Evolutionary conservation across 148 eudicot species (phyloP).

Genomic region (Dysphania ambrosioides): DNA sequence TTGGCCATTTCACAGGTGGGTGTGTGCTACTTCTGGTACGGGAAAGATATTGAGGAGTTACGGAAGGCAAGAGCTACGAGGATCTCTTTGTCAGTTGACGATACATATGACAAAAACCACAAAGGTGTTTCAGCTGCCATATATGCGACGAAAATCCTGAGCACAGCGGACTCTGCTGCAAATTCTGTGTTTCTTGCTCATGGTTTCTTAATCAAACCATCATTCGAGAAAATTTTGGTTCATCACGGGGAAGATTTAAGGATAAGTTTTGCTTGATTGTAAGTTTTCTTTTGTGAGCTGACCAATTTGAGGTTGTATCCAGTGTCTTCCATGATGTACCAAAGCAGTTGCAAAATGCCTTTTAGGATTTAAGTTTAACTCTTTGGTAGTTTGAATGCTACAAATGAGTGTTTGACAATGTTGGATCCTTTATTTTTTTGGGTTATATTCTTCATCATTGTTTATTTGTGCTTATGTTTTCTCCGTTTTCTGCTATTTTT

Average conservation of each 20-base stretch:
- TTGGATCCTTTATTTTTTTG: not conserved
- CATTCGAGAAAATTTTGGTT: slow-evolving; percentile 75
- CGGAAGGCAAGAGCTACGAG: slow-evolving; percentile 62
- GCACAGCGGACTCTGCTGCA: slow-evolving; percentile 39
- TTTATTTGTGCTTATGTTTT: not conserved
- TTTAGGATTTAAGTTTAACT: not conserved
- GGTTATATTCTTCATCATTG: not conserved
- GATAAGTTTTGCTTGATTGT: slow-evolving; percentile 31
- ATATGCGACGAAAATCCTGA: slow-evolving; percentile 71
- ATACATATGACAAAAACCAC: slow-evolving; percentile 36
- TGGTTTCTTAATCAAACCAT: slow-evolving; percentile 75
- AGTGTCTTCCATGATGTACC: not conserved
- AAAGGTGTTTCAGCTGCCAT: slow-evolving; percentile 55
- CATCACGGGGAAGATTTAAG: slow-evolving; percentile 57
- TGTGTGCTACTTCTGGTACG: slow-evolving; percentile 80
- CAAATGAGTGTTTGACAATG: not conserved
- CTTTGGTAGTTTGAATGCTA: slow-evolving; percentile 5
- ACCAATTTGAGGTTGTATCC: not conserved
- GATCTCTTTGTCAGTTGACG: slow-evolving; percentile 45
- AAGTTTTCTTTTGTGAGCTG: not conserved
- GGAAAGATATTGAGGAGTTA: slow-evolving; percentile 59
- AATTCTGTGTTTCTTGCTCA: slow-evolving; percentile 66
- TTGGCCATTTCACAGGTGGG: slow-evolving; percentile 87
- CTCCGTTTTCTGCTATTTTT: not conserved
- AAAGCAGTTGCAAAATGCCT: not conserved